phyloP scores from a whole-genome alignment of 331 rosid species.

The Phaseolus coccineus region DNA sequence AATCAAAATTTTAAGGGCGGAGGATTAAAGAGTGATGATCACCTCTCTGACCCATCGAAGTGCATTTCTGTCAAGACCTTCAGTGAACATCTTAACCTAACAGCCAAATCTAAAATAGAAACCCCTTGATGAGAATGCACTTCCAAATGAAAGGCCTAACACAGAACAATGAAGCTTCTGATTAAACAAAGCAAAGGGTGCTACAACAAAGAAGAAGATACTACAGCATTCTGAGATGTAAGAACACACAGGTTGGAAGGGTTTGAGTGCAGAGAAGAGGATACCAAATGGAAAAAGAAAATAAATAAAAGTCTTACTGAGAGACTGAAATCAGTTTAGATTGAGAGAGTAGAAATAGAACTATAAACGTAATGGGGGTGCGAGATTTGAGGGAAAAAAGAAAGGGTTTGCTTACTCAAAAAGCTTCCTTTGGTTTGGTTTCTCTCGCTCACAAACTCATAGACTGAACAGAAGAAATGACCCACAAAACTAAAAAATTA shows the following conservation, averaged over 20 bases:
- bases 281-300: slow-evolving; percentile 24
- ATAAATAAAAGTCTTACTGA: not conserved
- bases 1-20: not conserved
- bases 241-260: slow-evolving; percentile 10
- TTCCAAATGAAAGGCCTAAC: not conserved
- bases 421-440: slow-evolving; percentile 50
- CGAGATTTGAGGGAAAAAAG: slow-evolving; percentile 46
- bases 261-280: slow-evolving; percentile 29
- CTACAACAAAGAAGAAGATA: slow-evolving; percentile 6
- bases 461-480: slow-evolving; percentile 24
- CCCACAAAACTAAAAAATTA: slow-evolving; percentile 36
- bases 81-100: slow-evolving; percentile 81
- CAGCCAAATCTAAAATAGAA: slow-evolving; percentile 32
- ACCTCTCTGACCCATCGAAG: slow-evolving; percentile 95
- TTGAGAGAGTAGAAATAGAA: not conserved
- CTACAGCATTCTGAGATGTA: not conserved
- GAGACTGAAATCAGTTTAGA: not conserved
- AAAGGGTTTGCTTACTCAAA: slow-evolving; percentile 50
- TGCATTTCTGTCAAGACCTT: slow-evolving; percentile 85
- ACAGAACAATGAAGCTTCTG: slow-evolving; percentile 35
- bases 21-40: slow-evolving; percentile 5
- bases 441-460: slow-evolving; percentile 20
- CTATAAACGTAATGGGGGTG: slow-evolving; percentile 27
- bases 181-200: not conserved
- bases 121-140: slow-evolving; percentile 33